Evolutionary conservation across 495 filamentous ascomycete genomes (phyloP).

Genomic region (Tricharina praecox): DNA sequence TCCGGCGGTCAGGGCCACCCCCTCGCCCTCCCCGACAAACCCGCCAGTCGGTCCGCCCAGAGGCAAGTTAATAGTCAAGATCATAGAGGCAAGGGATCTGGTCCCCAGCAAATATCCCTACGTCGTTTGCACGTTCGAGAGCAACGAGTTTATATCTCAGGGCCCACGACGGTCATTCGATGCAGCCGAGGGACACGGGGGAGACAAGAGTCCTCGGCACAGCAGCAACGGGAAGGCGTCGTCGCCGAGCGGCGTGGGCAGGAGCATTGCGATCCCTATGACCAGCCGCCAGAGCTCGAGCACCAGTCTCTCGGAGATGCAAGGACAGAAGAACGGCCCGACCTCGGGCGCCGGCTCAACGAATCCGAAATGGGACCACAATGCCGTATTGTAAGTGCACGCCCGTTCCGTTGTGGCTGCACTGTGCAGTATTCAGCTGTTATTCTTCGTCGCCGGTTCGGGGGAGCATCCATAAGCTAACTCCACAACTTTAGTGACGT

Average conservation of each 20-base stretch:
- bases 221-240: background rate
- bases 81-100: conserved; percentile 66
- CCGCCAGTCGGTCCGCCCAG: conserved; percentile 56
- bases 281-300: conserved; percentile 86
- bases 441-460: no score
- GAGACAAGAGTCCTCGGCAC: conserved; percentile 11
- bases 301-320: conserved; percentile 58
- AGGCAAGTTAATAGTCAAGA: conserved; percentile 78
- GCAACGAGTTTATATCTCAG: conserved; percentile 85
- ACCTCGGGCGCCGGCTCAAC: conserved; percentile 47
- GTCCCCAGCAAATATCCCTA: conserved; percentile 75
- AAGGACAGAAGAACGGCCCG: conserved; percentile 53
- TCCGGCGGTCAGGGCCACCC: conserved; percentile 9
- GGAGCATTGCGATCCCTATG: conserved; percentile 85
- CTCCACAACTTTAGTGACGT: conserved; percentile 62
- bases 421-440: no score
- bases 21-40: conserved; percentile 12
- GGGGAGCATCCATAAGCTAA: conserved; percentile 2
- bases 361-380: conserved; percentile 87
- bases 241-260: conserved; percentile 4
- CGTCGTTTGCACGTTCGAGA: conserved; percentile 91
- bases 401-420: conserved; percentile 2
- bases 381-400: conserved; percentile 72
- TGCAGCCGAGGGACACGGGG: conserved; percentile 3
- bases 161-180: conserved; percentile 40